Conservation (phyloP, 176 grass and related monocot species). For the Bolboschoenus planiculmis region DNA sequence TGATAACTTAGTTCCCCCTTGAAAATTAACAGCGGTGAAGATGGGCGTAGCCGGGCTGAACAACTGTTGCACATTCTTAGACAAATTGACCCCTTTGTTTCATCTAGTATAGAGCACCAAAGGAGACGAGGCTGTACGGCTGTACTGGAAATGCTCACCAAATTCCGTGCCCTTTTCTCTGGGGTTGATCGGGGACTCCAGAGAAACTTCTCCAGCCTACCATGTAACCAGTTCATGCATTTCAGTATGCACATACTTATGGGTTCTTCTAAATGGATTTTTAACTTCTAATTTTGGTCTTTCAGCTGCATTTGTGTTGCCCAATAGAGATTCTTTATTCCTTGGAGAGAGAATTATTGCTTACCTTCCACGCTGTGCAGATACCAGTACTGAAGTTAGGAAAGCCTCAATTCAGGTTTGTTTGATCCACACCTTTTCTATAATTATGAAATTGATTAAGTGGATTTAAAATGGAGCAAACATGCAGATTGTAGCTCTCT, state of each 20-base stretch:
- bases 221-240: slow-evolving; percentile 48
- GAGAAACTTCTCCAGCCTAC: slow-evolving; percentile 71
- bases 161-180: slow-evolving; percentile 85
- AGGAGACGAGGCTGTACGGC: slow-evolving; percentile 85
- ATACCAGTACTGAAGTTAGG: slow-evolving; percentile 68
- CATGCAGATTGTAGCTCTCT: slow-evolving; percentile 72
- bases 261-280: neutral
- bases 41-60: slow-evolving; percentile 94
- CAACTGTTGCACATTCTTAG: slow-evolving; percentile 94
- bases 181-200: slow-evolving; percentile 49
- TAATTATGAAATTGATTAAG: neutral
- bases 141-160: slow-evolving; percentile 77
- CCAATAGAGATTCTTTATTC: slow-evolving; percentile 77
- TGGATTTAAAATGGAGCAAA: neutral
- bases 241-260: neutral
- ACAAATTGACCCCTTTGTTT: slow-evolving; percentile 82
- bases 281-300: slow-evolving; percentile 20
- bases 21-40: slow-evolving; percentile 68
- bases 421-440: slow-evolving; percentile 11
- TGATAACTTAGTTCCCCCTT: slow-evolving; percentile 3
- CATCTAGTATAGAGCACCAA: slow-evolving; percentile 79
- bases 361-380: slow-evolving; percentile 87
- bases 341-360: slow-evolving; percentile 88
- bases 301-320: slow-evolving; percentile 94
- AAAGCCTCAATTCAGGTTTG: slow-evolving; percentile 84